Base-by-base conservation (phyloP, 345 rosid species). In the Syzygium aqueum region DNA sequence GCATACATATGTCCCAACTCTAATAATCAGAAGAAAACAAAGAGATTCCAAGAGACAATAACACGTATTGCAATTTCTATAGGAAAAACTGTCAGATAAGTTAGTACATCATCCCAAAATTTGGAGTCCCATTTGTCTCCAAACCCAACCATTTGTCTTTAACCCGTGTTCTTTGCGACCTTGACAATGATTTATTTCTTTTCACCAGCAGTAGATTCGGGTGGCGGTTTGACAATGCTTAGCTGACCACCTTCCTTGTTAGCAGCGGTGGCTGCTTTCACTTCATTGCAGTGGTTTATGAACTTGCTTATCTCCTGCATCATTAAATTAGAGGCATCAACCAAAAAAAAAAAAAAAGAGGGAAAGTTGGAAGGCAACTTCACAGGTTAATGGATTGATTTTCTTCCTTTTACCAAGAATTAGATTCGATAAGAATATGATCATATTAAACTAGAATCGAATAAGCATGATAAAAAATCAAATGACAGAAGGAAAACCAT, bases 241-340 rank as follows among this genome's bases (percentile, higher is more conserved):
- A 96, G 92, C 87, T 93, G 97, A 37, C 98, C 98, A 25, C 99
- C 98, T 88, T 92, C 97, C 87, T 96, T 94, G 89, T 93, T 91
- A 37, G 97, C 98, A 30, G 93, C 86, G 17, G 96, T 94, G 49
- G 98, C 97, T 52, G 97, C 95, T 91, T 95, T 96, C 87, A 93
- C 88, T 94, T 95, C 99, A 37, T 96, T 96, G 93, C 97, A 95
- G 23, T 93, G 97, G 90, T 97, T 97, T 86, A 96, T 95, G 89
- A 97, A 97, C 91, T 96, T 96, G 86, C 91, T 95, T 77, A 95
- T 87, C 87, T 95, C 98, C 99, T 96, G 93, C 84, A 84, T 54
- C 53, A 65, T 61, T 17, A 73, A 7, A 59, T 5, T 33, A 73
- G 23, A 37, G 84, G 30, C 7, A 43, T 43, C 46, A 43, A 43